Conservation (phyloP, 2,329 filamentous ascomycete species). For the Aspergillus sp. region DNA sequence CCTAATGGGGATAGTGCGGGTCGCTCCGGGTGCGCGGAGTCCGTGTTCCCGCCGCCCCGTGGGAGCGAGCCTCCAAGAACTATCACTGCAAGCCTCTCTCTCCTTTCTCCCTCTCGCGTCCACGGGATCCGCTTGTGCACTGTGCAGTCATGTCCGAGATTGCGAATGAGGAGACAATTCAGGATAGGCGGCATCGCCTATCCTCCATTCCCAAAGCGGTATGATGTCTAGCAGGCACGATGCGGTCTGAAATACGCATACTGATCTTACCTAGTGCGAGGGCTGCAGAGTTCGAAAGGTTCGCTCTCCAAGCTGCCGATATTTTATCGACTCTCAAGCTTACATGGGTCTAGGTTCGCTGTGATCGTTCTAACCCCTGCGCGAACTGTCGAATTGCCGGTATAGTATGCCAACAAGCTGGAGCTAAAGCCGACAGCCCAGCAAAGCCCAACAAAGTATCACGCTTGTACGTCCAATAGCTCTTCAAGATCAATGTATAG, state of each 20-base stretch:
- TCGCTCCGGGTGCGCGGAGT: not conserved
- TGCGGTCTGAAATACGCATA: not conserved
- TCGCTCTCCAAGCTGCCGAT: not conserved
- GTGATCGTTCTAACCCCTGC: constrained; percentile 24
- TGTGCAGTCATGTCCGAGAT: constrained; percentile 1
- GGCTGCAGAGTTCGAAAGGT: constrained; percentile 29
- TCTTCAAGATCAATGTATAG: not conserved
- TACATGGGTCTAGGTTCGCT: constrained; percentile 19
- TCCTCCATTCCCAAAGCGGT: constrained; percentile 26
- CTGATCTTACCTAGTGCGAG: constrained; percentile 23
- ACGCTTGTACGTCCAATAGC: constrained; percentile 14
- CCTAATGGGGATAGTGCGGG: not conserved
- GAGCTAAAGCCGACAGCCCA: constrained; percentile 9
- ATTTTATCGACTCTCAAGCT: not conserved
- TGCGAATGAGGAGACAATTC: constrained; percentile 20
- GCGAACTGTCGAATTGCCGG: constrained; percentile 23
- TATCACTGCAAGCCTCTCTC: not conserved
- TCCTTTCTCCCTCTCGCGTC: not conserved
- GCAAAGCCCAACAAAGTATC: constrained; percentile 7
- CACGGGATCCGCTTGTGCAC: not conserved
- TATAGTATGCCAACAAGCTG: constrained; percentile 21
- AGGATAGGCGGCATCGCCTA: constrained; percentile 20
- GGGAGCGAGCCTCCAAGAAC: not conserved
- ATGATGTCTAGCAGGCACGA: not conserved
- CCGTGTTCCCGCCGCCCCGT: constrained; percentile 5